Evolutionary conservation across 2,329 filamentous ascomycete genomes (phyloP).

Genomic region (Claviceps sp.): DNA sequence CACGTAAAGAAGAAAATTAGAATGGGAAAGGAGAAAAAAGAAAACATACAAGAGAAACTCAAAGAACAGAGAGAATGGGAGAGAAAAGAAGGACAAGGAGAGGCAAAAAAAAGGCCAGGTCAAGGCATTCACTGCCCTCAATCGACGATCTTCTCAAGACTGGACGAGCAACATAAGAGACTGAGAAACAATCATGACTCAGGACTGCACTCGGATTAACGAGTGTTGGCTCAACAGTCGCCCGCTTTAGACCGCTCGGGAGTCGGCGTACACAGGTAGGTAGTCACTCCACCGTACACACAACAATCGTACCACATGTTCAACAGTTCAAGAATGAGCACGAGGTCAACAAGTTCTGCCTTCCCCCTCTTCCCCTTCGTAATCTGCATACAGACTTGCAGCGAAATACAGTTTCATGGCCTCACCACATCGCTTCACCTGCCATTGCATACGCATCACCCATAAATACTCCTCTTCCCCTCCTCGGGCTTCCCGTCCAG

Average conservation of each 20-base stretch:
- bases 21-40: neutral
- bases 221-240: too few species aligned
- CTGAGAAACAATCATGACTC: too few species aligned
- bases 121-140: too few species aligned
- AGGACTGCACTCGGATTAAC: too few species aligned
- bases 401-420: neutral
- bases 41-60: neutral
- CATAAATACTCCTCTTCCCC: slow-evolving; percentile 3
- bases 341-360: neutral
- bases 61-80: neutral
- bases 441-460: neutral
- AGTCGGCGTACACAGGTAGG: too few species aligned
- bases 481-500: slow-evolving; percentile 31
- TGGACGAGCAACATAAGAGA: neutral
- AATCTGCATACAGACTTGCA: neutral
- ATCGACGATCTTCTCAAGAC: too few species aligned
- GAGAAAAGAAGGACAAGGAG: neutral
- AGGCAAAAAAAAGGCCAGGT: neutral
- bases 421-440: neutral
- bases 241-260: too few species aligned
- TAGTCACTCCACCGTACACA: too few species aligned
- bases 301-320: too few species aligned
- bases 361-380: neutral
- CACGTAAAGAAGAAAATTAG: neutral
- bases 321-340: too few species aligned